phyloP scores from a whole-genome alignment of 73 alveolate genomes.

The Tetrahymena malaccensis region DNA sequence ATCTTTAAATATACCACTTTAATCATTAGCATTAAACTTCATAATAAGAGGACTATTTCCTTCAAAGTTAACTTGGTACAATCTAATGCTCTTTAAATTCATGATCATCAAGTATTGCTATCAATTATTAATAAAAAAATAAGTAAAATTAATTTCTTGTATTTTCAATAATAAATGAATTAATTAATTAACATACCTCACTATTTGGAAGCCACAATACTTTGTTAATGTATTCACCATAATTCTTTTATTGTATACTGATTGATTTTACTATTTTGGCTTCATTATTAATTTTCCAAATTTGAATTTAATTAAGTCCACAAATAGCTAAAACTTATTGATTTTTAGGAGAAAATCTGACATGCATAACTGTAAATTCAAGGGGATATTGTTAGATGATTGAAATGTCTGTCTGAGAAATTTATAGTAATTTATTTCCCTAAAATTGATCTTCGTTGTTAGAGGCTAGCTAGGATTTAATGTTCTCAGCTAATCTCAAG shows the following conservation, averaged over 20 bases:
- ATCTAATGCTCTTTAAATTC: background rate
- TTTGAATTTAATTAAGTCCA: background rate
- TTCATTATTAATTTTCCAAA: background rate
- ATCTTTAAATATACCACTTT: background rate
- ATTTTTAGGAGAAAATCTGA: background rate
- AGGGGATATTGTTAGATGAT: background rate
- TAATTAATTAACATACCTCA: background rate
- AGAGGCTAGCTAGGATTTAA: background rate
- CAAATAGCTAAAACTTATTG: background rate
- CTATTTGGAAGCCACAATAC: background rate
- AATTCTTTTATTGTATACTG: background rate
- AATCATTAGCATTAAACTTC: background rate
- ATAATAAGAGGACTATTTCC: background rate
- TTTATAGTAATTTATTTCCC: background rate
- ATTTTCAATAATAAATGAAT: no score
- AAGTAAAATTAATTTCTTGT: no score
- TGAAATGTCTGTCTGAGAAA: background rate
- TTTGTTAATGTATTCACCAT: background rate
- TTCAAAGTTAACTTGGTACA: background rate
- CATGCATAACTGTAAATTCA: background rate
- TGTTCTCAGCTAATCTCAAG: background rate
- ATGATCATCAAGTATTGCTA: background rate
- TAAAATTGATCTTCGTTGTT: background rate
- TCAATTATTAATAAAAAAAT: no score
- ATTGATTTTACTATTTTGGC: background rate